Percentiles rank a stretch among this genome's conserved stretches.
phyloP scores from a whole-genome alignment of 306 rosid species.

The Begonia loranthoides region DNA sequence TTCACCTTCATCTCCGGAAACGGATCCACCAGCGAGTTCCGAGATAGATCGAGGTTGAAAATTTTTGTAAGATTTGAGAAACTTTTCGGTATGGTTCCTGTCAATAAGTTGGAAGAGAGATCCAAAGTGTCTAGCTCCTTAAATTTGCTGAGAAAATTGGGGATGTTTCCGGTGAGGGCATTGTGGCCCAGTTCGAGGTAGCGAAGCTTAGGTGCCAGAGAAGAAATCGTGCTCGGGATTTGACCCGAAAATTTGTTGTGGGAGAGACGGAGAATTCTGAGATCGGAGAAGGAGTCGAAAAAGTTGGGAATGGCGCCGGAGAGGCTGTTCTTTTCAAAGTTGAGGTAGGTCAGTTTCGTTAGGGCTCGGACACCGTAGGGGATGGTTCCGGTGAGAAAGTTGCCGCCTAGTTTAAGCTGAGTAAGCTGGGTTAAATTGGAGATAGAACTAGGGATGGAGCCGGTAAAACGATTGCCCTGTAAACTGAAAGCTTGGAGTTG shows the following conservation, averaged over 20 bases:
- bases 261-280: constrained; percentile 35
- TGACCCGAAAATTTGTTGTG: constrained; percentile 48
- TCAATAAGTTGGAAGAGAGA: constrained; percentile 38
- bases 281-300: constrained; percentile 25
- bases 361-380: constrained; percentile 31
- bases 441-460: constrained; percentile 56
- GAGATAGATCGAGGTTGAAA: constrained; percentile 68
- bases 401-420: constrained; percentile 71
- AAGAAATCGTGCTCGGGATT: constrained; percentile 43
- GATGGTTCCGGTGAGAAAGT: constrained; percentile 34
- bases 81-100: constrained; percentile 51
- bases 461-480: constrained; percentile 40
- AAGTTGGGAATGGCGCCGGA: constrained; percentile 53
- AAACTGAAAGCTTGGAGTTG: constrained; percentile 23
- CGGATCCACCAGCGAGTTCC: constrained; percentile 54
- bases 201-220: constrained; percentile 26
- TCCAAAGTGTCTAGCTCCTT: constrained; percentile 51
- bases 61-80: constrained; percentile 64
- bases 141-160: constrained; percentile 66
- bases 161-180: constrained; percentile 45
- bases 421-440: constrained; percentile 30
- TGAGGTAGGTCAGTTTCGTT: constrained; percentile 21
- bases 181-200: constrained; percentile 57
- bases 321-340: constrained; percentile 38
- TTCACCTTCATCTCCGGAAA: constrained; percentile 64